Percentiles rank a stretch among this genome's conserved stretches.
Conservation (phyloP, 352 stramenopile genomes). For the Globisporangium takayamanum region DNA sequence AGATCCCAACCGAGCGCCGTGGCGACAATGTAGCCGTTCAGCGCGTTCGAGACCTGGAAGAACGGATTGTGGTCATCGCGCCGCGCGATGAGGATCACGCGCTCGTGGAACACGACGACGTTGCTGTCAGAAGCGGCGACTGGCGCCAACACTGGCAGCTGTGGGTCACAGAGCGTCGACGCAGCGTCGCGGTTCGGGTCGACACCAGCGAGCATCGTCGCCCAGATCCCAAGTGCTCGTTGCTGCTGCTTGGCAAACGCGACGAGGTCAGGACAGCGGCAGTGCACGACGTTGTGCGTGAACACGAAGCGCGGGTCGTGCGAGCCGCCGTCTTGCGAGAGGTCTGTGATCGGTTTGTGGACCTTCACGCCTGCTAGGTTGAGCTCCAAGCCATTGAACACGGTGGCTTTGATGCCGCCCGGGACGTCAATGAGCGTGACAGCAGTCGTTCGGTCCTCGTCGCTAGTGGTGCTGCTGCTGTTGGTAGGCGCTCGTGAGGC, state of each 20-base stretch:
- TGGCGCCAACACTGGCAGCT: neutral
- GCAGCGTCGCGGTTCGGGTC: constrained; percentile 3
- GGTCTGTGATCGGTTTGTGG: constrained; percentile 11
- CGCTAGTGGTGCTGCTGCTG: neutral
- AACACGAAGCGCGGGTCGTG: constrained; percentile 21
- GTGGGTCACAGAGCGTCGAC: constrained; percentile 7
- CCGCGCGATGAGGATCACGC: constrained; percentile 14
- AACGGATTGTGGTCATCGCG: constrained; percentile 33
- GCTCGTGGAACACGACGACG: constrained; percentile 5
- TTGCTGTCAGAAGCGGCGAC: neutral
- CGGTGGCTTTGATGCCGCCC: constrained; percentile 4
- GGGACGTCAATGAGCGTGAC: constrained; percentile 6
- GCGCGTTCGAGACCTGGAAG: constrained; percentile 20
- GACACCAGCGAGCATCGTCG: constrained; percentile 5
- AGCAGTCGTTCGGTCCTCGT: neutral
- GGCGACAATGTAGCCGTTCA: constrained; percentile 26
- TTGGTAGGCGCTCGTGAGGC: neutral
- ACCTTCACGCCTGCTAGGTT: constrained; percentile 3
- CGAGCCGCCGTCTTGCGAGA: constrained; percentile 17
- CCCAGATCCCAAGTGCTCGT: constrained; percentile 6
- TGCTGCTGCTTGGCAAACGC: neutral
- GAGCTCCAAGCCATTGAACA: constrained; percentile 9
- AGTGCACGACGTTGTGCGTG: constrained; percentile 1
- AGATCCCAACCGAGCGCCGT: constrained; percentile 10
- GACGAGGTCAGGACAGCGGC: constrained; percentile 4